These are phyloP conservation scores for Trichothecium sympodiale DNA, from an alignment of 2,329 filamentous ascomycete species.

Conservation along the genomic window DNA sequence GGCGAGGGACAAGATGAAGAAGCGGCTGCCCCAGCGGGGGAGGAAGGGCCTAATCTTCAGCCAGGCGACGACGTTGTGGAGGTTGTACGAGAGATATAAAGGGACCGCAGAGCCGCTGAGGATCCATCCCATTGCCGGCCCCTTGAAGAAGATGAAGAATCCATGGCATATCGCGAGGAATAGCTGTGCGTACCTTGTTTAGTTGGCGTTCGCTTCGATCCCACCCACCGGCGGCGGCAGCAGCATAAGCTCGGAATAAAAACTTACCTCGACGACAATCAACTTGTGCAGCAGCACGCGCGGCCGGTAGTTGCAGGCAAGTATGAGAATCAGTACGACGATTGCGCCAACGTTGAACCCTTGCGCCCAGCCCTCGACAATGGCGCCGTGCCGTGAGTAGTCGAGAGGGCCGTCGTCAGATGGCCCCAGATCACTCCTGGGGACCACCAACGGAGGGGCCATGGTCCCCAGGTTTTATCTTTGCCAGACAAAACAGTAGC, in stretches of 20 bases:
- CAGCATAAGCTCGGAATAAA: not conserved
- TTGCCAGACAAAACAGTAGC: too few species aligned
- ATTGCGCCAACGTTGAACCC: conserved; percentile 7
- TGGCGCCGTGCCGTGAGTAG: conserved; percentile 3
- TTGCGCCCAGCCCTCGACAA: conserved; percentile 8
- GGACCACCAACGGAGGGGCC: too few species aligned
- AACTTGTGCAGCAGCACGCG: conserved; percentile 8
- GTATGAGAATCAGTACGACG: conserved; percentile 6
- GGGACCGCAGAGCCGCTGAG: conserved; percentile 6
- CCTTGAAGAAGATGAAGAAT: conserved; percentile 8
- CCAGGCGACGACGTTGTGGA: conserved; percentile 8
- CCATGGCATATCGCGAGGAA: conserved; percentile 6
- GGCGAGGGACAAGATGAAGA: conserved; percentile 7
- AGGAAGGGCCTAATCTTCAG: conserved; percentile 9
- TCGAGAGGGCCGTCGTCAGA: not conserved
- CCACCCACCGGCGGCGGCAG: not conserved
- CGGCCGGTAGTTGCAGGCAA: conserved; percentile 8
- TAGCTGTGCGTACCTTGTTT: not conserved
- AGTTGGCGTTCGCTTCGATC: not conserved
- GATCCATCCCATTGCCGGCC: conserved; percentile 5
- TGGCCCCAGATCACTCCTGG: too few species aligned
- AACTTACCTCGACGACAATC: conserved; percentile 8
- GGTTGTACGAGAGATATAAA: conserved; percentile 8
- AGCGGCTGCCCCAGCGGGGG: conserved; percentile 5
- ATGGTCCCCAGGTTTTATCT: too few species aligned